Evolutionary conservation across 2,329 filamentous ascomycete species (phyloP).

Genomic region (Verticillium dahliae): DNA sequence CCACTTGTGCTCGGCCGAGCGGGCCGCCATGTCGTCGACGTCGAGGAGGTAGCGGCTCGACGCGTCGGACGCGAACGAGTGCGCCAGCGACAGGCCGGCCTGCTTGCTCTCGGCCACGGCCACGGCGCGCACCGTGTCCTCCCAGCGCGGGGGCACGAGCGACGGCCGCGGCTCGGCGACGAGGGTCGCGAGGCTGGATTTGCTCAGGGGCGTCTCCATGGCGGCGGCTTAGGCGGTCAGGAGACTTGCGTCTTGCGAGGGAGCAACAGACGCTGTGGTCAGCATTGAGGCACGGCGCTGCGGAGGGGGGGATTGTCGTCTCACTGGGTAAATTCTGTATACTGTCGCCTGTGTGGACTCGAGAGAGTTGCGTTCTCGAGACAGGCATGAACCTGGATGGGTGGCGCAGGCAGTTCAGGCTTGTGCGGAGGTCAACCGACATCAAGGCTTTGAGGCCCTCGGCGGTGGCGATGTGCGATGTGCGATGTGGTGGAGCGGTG

Average conservation of each 20-base stretch:
- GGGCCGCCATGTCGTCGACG: constrained; percentile 57
- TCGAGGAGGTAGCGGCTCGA: constrained; percentile 70
- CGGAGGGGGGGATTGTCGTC: background rate
- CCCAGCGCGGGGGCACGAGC: constrained; percentile 46
- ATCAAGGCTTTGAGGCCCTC: constrained; percentile 35
- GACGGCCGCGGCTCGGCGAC: constrained; percentile 25
- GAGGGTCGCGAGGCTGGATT: constrained; percentile 7
- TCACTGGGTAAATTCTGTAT: constrained; percentile 45
- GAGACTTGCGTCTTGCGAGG: background rate
- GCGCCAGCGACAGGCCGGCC: constrained; percentile 65
- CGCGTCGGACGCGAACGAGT: constrained; percentile 71
- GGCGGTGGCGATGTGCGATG: background rate
- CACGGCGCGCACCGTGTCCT: constrained; percentile 55
- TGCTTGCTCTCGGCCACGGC: constrained; percentile 62
- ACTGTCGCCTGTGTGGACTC: constrained; percentile 50
- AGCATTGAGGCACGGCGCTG: background rate
- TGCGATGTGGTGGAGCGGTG: constrained; percentile 1
- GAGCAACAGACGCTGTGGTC: background rate
- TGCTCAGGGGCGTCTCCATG: constrained; percentile 22
- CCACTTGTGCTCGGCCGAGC: constrained; percentile 64
- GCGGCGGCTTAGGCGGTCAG: constrained; percentile 2
- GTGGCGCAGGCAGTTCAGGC: constrained; percentile 49
- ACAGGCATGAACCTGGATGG: constrained; percentile 51
- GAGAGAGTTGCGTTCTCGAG: constrained; percentile 47
- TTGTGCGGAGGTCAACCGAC: constrained; percentile 51